Evolutionary conservation across 805 yeast species (phyloP).

Genomic region (Sugiyamaella chiloensis): DNA sequence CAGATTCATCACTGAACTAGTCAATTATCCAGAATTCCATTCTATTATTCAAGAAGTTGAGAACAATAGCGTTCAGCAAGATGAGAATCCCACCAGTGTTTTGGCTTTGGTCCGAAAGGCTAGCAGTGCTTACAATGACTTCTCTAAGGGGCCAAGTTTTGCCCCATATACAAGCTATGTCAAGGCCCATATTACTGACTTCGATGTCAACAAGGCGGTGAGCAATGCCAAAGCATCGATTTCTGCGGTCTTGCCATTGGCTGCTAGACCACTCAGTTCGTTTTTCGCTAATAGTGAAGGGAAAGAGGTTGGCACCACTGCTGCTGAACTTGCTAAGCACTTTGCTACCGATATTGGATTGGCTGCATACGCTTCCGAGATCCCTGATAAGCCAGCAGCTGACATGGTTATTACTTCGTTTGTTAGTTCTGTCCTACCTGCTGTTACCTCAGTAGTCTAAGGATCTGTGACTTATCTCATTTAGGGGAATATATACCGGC

Average conservation of each 20-base stretch:
- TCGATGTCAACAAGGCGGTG: conserved; percentile 27
- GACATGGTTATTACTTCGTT: too few relatives aligned
- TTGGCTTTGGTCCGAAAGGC: conserved; percentile 17
- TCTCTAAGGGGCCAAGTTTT: conserved; percentile 22
- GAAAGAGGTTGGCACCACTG: conserved; percentile 14
- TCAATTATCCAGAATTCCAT: conserved; percentile 19
- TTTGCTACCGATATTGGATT: conserved; percentile 23
- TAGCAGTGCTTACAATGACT: conserved; percentile 18
- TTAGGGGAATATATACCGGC: too few relatives aligned
- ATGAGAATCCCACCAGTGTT: conserved; percentile 11
- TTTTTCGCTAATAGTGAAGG: conserved; percentile 18
- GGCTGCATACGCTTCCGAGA: neutral
- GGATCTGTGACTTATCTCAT: too few relatives aligned
- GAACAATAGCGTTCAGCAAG: conserved; percentile 1
- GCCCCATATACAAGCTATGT: conserved; percentile 22
- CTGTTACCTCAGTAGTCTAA: too few relatives aligned
- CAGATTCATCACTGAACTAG: conserved; percentile 18
- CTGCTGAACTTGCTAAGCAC: conserved; percentile 16
- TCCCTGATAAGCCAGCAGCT: too few relatives aligned
- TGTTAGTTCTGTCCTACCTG: too few relatives aligned
- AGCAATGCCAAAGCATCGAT: conserved; percentile 17
- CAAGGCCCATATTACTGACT: conserved; percentile 22
- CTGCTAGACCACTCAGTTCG: conserved; percentile 13
- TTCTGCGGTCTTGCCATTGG: conserved; percentile 10
- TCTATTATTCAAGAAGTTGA: conserved; percentile 16